Base-by-base conservation (phyloP, 2,329 filamentous ascomycete genomes). In the Emergomyces africanus region DNA sequence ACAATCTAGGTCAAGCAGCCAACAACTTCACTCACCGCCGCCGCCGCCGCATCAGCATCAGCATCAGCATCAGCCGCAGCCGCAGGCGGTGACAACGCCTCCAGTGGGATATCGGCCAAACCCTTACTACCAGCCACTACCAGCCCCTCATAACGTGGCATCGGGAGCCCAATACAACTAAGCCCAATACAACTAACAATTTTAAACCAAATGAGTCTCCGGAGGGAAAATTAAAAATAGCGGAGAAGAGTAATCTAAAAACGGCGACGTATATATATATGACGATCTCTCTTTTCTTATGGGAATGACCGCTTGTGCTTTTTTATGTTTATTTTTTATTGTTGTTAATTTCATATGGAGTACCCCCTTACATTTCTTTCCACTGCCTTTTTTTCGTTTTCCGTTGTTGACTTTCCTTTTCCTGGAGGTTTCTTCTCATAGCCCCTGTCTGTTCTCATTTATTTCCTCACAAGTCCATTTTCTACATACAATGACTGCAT, bases 1-100 rank as follows among this genome's bases (percentile, higher is more conserved):
- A 35, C 48, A 39, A 51, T 58, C 44, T 15, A 28, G 42, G 55
- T 58, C 48, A 58, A n/a, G n/a, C 12, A 41, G 10, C 37, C 59
- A 63, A 28, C 60, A 60, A 14, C 58, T 57, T 28, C 59, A 59
- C 39, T 57, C 49, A 23, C 61, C 61, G 33, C 62, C 62, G 20
- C 51, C 9, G 25, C 54, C 39, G 30, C 28, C 30, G n/a, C 48
- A 57, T 23, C 61, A 61, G n/a, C 55, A 53, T 20, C 54, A 35
- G 5, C 46, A 57, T 23, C 61, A 61, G n/a, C 55, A 53, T 20
- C 54, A 35, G 5, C 46, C n/a, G n/a, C n/a, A 55, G 37, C 61
- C 62, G 37, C 63, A 58, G 37, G 20, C 18, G 15, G 15, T n/a
- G 25, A 25, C 42, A 6, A 53, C 58, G 20, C 33, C 58, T 48